Conservation (phyloP, 2,329 filamentous ascomycete species). For the Neonectria neomacrospora region DNA sequence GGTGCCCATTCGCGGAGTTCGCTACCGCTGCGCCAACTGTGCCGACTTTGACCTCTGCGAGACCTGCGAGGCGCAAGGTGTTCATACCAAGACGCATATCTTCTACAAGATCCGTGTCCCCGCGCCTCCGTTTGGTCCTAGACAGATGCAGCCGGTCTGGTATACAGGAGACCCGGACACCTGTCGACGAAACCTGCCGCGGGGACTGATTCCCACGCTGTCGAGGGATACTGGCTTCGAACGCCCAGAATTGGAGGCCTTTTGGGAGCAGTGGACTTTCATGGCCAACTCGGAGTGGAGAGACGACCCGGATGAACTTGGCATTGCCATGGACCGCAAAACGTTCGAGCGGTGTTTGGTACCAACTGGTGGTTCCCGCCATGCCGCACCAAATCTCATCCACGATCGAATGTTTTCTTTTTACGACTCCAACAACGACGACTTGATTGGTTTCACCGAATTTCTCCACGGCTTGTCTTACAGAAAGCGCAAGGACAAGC, state of each 20-base stretch:
- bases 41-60: constrained; percentile 96
- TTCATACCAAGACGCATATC: constrained; percentile 89
- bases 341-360: constrained; percentile 94
- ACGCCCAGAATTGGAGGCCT: constrained; percentile 86
- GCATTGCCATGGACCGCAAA: constrained; percentile 87
- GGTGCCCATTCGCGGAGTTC: constrained; percentile 88
- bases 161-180: constrained; percentile 88
- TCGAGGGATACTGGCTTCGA: constrained; percentile 82
- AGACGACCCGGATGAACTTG: constrained; percentile 80
- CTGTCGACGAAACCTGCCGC: constrained; percentile 74
- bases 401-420: constrained; percentile 97
- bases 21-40: constrained; percentile 96
- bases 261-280: constrained; percentile 97
- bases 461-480: constrained; percentile 86
- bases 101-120: constrained; percentile 97
- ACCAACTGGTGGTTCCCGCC: constrained; percentile 81
- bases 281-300: constrained; percentile 88
- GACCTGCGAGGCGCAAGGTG: constrained; percentile 82
- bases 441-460: constrained; percentile 90
- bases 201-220: constrained; percentile 73
- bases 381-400: constrained; percentile 85
- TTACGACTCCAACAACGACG: constrained; percentile 91
- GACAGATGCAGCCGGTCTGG: constrained; percentile 84
- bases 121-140: constrained; percentile 82
- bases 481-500: constrained; percentile 73